These are phyloP conservation scores for Whalleya microplaca DNA, from an alignment of 2,329 filamentous ascomycete species.

Conservation along the genomic window DNA sequence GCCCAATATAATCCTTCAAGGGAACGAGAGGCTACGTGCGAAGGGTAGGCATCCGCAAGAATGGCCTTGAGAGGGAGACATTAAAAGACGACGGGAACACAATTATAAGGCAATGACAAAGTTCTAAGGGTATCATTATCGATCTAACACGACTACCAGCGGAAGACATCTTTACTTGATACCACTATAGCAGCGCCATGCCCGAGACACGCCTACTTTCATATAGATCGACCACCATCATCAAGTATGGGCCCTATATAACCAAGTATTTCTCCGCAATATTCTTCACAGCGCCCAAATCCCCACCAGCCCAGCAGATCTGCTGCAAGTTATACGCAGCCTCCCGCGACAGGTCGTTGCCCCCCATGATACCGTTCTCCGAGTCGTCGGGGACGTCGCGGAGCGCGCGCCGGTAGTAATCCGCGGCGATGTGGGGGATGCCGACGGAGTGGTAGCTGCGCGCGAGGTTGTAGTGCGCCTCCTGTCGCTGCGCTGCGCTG, in stretches of 20 bases:
- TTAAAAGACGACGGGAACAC: too few relatives aligned
- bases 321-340: conserved; percentile 38
- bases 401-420: conserved; percentile 64
- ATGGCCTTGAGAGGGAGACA: too few relatives aligned
- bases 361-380: conserved; percentile 22
- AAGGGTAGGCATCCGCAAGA: too few relatives aligned
- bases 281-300: conserved; percentile 27
- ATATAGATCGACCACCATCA: background rate
- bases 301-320: conserved; percentile 36
- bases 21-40: too few relatives aligned
- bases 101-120: too few relatives aligned
- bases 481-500: conserved; percentile 58
- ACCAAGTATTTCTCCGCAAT: conserved; percentile 32
- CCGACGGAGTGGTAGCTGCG: conserved; percentile 77
- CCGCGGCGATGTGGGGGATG: conserved; percentile 70
- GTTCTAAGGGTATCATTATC: too few relatives aligned
- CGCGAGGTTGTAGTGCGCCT: conserved; percentile 82
- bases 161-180: too few relatives aligned
- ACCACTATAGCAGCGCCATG: too few relatives aligned
- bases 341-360: conserved; percentile 31
- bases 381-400: conserved; percentile 39
- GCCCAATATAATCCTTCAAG: too few relatives aligned
- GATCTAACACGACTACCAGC: too few relatives aligned
- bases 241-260: conserved; percentile 9
- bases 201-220: background rate